phyloP scores from a whole-genome alignment of 2,329 filamentous ascomycete genomes.

The Penicillium frequentans region DNA sequence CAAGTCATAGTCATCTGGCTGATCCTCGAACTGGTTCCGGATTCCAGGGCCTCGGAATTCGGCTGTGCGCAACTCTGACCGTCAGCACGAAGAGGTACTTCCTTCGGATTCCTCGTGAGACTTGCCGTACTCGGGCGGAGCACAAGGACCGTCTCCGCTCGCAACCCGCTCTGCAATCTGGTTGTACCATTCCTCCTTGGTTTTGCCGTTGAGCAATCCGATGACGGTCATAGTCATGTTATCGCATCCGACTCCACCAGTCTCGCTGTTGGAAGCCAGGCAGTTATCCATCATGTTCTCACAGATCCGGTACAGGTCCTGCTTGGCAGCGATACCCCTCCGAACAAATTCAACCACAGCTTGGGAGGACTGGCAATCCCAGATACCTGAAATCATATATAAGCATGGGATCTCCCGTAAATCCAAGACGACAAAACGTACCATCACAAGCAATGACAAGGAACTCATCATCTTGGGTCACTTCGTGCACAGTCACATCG shows the following conservation, averaged over 20 bases:
- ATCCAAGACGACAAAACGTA: slow-evolving; percentile 46
- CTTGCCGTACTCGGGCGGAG: slow-evolving; percentile 99
- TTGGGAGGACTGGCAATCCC: slow-evolving; percentile 99
- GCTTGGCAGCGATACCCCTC: slow-evolving; percentile 93
- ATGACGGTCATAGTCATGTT: slow-evolving; percentile 99
- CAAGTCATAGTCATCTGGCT: slow-evolving; percentile 58
- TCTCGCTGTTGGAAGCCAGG: slow-evolving; percentile 95
- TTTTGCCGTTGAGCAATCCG: slow-evolving; percentile 84
- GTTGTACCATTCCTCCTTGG: slow-evolving; percentile 98
- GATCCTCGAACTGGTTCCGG: slow-evolving; percentile 80
- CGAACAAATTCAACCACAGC: slow-evolving; percentile 95
- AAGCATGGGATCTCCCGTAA: background rate
- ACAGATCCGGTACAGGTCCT: slow-evolving; percentile 90
- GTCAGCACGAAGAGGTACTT: slow-evolving; percentile 43
- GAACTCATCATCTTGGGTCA: slow-evolving; percentile 93
- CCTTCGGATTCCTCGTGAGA: slow-evolving; percentile 49
- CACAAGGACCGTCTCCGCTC: slow-evolving; percentile 95
- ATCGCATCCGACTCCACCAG: slow-evolving; percentile 95
- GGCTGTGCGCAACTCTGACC: slow-evolving; percentile 55
- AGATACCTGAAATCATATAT: slow-evolving; percentile 70
- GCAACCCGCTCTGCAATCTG: slow-evolving; percentile 91
- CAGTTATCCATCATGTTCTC: slow-evolving; percentile 99
- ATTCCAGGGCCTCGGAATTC: slow-evolving; percentile 82
- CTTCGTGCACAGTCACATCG: slow-evolving; percentile 87
- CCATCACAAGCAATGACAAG: slow-evolving; percentile 89